Percentiles rank a stretch among this genome's conserved stretches.
Evolutionary conservation across 768 basidiomycete species (phyloP).

Genomic region (Podaxis sp.): DNA sequence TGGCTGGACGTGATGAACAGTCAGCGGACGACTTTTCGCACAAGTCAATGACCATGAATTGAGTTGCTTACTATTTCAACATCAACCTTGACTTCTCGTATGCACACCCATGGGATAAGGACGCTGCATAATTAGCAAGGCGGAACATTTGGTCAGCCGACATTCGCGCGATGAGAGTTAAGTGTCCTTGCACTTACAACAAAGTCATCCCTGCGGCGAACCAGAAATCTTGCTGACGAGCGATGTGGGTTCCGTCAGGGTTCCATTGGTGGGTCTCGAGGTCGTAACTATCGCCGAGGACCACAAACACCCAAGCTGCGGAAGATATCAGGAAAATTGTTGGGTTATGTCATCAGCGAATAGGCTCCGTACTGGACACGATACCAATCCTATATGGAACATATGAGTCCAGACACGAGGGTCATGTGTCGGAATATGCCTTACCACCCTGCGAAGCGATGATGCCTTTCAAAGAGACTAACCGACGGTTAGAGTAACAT

Average conservation of each 20-base stretch:
- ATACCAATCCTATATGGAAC: slow-evolving; percentile 41
- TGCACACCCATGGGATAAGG: slow-evolving; percentile 73
- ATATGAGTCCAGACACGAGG: slow-evolving; percentile 11
- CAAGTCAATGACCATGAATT: slow-evolving; percentile 2
- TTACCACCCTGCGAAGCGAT: slow-evolving; percentile 81
- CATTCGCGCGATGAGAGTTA: not conserved
- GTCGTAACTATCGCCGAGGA: slow-evolving; percentile 69
- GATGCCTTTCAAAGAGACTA: slow-evolving; percentile 80
- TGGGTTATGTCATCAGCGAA: not conserved
- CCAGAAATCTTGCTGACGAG: slow-evolving; percentile 80
- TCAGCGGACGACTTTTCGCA: not conserved
- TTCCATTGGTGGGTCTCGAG: slow-evolving; percentile 56
- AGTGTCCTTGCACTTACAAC: slow-evolving; percentile 45
- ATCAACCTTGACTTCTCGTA: slow-evolving; percentile 74
- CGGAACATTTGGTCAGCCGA: not conserved
- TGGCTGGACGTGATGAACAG: slow-evolving; percentile 43
- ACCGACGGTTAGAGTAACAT: slow-evolving; percentile 5
- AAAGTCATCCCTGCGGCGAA: slow-evolving; percentile 72
- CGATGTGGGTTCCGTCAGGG: slow-evolving; percentile 52
- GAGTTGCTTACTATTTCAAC: slow-evolving; percentile 65
- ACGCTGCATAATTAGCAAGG: slow-evolving; percentile 41
- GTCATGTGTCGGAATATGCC: slow-evolving; percentile 19
- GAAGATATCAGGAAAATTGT: slow-evolving; percentile 10
- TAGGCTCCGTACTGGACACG: slow-evolving; percentile 44
- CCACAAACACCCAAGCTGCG: slow-evolving; percentile 65